These are phyloP conservation scores for Trichoderma citrinoviride DNA, from an alignment of 2,329 filamentous ascomycete genomes.

Conservation along the genomic window DNA sequence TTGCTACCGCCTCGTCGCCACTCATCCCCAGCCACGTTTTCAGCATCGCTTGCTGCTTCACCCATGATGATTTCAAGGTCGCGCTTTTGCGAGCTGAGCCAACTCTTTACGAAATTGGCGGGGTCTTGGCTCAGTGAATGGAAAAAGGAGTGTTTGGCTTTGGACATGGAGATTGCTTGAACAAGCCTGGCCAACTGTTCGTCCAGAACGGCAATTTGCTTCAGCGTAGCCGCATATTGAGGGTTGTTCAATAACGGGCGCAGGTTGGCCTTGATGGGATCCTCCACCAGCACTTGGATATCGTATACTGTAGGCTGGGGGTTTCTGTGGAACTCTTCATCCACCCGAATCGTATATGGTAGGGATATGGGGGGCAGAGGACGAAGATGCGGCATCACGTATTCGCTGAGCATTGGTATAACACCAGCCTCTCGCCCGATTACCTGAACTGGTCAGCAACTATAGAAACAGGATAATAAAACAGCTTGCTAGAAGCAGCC, in stretches of 20 bases:
- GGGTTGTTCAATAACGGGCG: slow-evolving; percentile 65
- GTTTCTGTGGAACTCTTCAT: slow-evolving; percentile 73
- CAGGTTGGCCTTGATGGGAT: slow-evolving; percentile 70
- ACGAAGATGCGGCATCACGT: slow-evolving; percentile 73
- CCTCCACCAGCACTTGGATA: slow-evolving; percentile 78
- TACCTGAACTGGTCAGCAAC: slow-evolving; percentile 49
- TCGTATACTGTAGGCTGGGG: slow-evolving; percentile 85
- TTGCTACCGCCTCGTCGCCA: slow-evolving; percentile 62
- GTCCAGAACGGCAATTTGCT: slow-evolving; percentile 73
- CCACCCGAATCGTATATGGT: slow-evolving; percentile 89
- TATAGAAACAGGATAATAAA: background rate
- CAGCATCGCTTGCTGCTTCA: slow-evolving; percentile 66
- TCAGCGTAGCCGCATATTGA: slow-evolving; percentile 67
- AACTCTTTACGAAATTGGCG: slow-evolving; percentile 77
- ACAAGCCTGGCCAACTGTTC: slow-evolving; percentile 81
- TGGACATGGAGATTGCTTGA: slow-evolving; percentile 78
- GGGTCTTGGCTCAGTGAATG: slow-evolving; percentile 76
- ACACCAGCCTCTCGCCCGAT: slow-evolving; percentile 73
- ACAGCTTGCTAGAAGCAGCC: background rate
- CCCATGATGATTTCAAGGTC: slow-evolving; percentile 87
- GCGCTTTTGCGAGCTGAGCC: slow-evolving; percentile 87
- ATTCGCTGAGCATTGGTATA: slow-evolving; percentile 82
- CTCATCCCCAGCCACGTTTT: slow-evolving; percentile 60
- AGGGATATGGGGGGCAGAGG: slow-evolving; percentile 80
- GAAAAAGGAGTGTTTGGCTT: slow-evolving; percentile 89